Base-by-base conservation (phyloP, 139 green algal species). In the Micractinium conductrix region DNA sequence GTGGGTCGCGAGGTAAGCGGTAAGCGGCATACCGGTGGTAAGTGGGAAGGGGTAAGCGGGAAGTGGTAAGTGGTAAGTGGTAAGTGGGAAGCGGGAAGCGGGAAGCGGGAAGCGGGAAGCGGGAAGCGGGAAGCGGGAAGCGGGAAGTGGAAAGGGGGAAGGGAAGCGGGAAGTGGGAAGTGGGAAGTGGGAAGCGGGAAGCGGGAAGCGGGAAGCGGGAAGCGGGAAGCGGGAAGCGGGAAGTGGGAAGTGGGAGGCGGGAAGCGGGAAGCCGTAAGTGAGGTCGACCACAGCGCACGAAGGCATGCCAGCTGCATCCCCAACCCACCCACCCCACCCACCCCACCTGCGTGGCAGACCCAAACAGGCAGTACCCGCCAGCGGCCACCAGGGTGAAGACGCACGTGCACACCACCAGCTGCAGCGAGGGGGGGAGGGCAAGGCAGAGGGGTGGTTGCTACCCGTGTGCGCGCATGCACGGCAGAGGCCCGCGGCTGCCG, bases 301-400 rank as follows among this genome's bases (percentile, higher is more conserved):
- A n/a, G n/a, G n/a, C n/a, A n/a, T n/a, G n/a, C n/a, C n/a, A n/a
- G n/a, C n/a, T n/a, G n/a, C n/a, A n/a, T n/a, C n/a, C n/a, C n/a
- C n/a, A n/a, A n/a, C n/a, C n/a, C n/a, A n/a, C n/a, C n/a, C n/a
- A n/a, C n/a, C n/a, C n/a, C n/a, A n/a, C n/a, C n/a, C n/a, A n/a
- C n/a, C n/a, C n/a, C n/a, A n/a, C n/a, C n/a, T n/a, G n/a, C n/a
- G n/a, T n/a, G n/a, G n/a, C n/a, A n/a, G n/a, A n/a, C n/a, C n/a
- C 86, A 40, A 87, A 89, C 22, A 89, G 58, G 50, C 78, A 38
- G 40, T 84, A 85, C 55, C 86, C 63, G 80, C 71, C 68, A 19
- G 37, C 86, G 14, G 86, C 86, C 53, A 89, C 79, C 21, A 81
- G 58, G 1, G 86, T 84, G 73, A 89, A 89, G 5, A 89, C 58